Evolutionary conservation across 1,284 basidiomycete genomes (phyloP).

Genomic region (Fomes fomentarius): DNA sequence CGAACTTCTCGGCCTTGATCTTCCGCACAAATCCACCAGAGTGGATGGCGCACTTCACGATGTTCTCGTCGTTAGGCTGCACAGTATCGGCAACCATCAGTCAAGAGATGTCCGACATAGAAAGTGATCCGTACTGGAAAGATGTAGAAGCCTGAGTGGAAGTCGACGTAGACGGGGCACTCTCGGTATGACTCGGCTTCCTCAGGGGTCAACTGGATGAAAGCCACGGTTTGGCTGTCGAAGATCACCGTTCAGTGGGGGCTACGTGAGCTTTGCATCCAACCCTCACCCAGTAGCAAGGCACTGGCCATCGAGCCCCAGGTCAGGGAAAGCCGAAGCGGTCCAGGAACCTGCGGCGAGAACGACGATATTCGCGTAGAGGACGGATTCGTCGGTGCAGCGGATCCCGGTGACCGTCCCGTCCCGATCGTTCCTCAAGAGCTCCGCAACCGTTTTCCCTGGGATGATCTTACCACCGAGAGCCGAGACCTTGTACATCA

Average conservation of each 20-base stretch:
- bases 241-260: too few relatives aligned
- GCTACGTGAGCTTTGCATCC: neutral
- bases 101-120: neutral
- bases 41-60: constrained; percentile 80
- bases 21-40: constrained; percentile 63
- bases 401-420: constrained; percentile 62
- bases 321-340: constrained; percentile 70
- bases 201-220: constrained; percentile 71
- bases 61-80: constrained; percentile 70
- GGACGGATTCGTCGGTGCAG: constrained; percentile 61
- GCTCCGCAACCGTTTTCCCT: constrained; percentile 57
- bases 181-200: constrained; percentile 66
- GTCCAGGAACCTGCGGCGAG: constrained; percentile 86
- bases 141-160: constrained; percentile 69
- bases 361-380: constrained; percentile 60
- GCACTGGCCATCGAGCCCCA: constrained; percentile 52
- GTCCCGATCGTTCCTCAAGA: constrained; percentile 44
- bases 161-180: constrained; percentile 77
- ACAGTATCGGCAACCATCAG: neutral
- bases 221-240: constrained; percentile 75
- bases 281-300: constrained; percentile 68
- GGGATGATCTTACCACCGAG: constrained; percentile 66
- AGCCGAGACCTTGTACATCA: constrained; percentile 58
- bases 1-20: constrained; percentile 20
- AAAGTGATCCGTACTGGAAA: constrained; percentile 54